Evolutionary conservation across 768 basidiomycete genomes (phyloP), one percentile per base, ranked within the genome.

Genomic region (Suillus clintonianus): DNA sequence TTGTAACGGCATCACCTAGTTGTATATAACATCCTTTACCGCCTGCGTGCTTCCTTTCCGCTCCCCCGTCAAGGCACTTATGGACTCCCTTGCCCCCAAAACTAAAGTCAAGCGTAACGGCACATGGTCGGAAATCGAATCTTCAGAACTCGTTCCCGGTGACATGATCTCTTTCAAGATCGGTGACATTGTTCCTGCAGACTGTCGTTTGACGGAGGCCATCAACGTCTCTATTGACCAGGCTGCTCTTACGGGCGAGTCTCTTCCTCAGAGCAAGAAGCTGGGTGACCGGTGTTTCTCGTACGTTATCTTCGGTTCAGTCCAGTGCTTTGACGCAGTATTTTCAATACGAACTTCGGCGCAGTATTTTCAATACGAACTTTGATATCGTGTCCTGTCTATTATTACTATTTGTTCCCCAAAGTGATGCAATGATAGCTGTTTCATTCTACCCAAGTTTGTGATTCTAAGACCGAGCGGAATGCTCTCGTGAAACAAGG

Each of bases 11-110:
- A 36, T 36, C 36, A 36, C 36, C 4, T 6, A 36, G 36, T 10
- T 5, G 36, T 36, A 36, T 36, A 36, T 36, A 36, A 36, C 36
- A n/a, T n/a, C 36, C 36, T 36, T 6, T 6, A 36, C 7, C 10
- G 34, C 7, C 11, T 37, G 10, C n/a, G n/a, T n/a, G n/a, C n/a
- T n/a, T n/a, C n/a, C 8, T 37, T 11, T 37, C 11, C 37, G 37
- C 37, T 37, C 11, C 37, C 11, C 97, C 32, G 97, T 99, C 82
- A 97, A 97, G 82, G 97, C 97, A 4, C 91, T 99, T 65, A 99
- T 99, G 97, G 97, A 99, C 75, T 97, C 97, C 1, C 92, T 99
- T 65, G 96, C 96, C 6, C 97, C 97, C 75, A 98, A 99, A 81
- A 96, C 95, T 36, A 92, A 91, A 79, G 93, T 94, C 74, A 94